Base-by-base conservation (phyloP, 2,329 filamentous ascomycete species). In the Apiospora koreana region DNA sequence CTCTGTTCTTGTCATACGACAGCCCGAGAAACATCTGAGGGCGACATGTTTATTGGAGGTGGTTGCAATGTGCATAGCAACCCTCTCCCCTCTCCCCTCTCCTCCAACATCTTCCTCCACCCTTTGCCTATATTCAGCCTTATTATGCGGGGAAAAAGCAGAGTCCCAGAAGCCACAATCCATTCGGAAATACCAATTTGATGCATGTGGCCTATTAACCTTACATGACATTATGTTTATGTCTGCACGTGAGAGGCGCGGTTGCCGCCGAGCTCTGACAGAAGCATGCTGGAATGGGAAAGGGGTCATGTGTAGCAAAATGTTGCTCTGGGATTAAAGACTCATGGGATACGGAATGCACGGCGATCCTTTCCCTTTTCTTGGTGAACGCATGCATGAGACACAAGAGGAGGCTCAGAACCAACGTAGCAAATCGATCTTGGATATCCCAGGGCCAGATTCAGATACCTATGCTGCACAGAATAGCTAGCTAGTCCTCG, bases 61-160 rank as follows among this genome's bases (percentile, higher is more conserved):
- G 54, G 28, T 62, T 38, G 21, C 54, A 62, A 62, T 62, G 38
- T 58, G 50, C 50, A 35, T 58, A 58, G 50, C 16, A 58, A 48
- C 45, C 18, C 28, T n/a, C n/a, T n/a, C n/a, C 50, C 50, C 25
- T 28, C 16, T 14, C 14, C 14, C 16, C 18, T 14, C 4, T 8
- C 50, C 50, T 21, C 28, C 50, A 7, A 21, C 18, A n/a, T 46
- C 1, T n/a, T 7, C 6, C 35, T 35, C 35, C 35, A 35, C 43
- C 43, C 7, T 3, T 38, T 12, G 9, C 28, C 31, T 62, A 38
- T 62, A 62, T 14, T 38, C 54, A 62, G 54, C 54, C 54, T 38
- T 62, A 62, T n/a, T 62, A 62, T 62, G 54, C 54, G 54, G 54
- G 54, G 54, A 62, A 62, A 35, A 38, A 38, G 54, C 28, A 62